Percentiles rank a stretch among this genome's conserved stretches.
Evolutionary conservation across 768 basidiomycete genomes (phyloP).

Genomic region (Lactarius psammicola): DNA sequence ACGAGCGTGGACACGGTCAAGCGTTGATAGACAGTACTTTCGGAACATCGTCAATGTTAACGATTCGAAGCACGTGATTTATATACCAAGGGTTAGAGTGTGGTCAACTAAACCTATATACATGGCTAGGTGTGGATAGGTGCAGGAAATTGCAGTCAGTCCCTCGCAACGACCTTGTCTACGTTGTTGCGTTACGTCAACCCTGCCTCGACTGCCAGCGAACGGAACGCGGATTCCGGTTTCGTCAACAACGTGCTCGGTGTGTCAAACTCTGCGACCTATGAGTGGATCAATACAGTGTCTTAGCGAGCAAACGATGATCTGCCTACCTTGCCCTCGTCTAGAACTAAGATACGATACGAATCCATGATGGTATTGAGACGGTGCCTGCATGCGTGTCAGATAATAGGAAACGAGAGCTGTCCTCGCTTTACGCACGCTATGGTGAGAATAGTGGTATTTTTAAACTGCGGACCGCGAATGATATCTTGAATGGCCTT

Average conservation of each 20-base stretch:
- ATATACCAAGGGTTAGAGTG: too few species aligned
- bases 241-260: constrained; percentile 65
- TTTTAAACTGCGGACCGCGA: constrained; percentile 68
- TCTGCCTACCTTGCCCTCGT: constrained; percentile 60
- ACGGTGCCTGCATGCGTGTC: constrained; percentile 51
- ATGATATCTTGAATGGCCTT: constrained; percentile 86
- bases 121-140: neutral
- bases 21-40: constrained; percentile 1
- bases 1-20: neutral
- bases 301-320: neutral
- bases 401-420: constrained; percentile 11
- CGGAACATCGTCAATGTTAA: constrained; percentile 8
- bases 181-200: constrained; percentile 31
- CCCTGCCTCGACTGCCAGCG: constrained; percentile 65
- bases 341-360: constrained; percentile 78
- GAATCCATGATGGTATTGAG: constrained; percentile 84
- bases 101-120: too few species aligned
- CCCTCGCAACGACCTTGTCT: neutral
- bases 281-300: constrained; percentile 17
- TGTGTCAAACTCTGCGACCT: constrained; percentile 78
- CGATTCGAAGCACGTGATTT: too few species aligned
- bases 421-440: constrained; percentile 52
- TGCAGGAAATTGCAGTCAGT: neutral
- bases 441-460: constrained; percentile 84
- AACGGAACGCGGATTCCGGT: constrained; percentile 55